A percentile compares a stretch with the other conserved stretches of the same genome.
Evolutionary conservation across 1,284 basidiomycete genomes (phyloP).

Genomic region (Garcileccinum viscosum): DNA sequence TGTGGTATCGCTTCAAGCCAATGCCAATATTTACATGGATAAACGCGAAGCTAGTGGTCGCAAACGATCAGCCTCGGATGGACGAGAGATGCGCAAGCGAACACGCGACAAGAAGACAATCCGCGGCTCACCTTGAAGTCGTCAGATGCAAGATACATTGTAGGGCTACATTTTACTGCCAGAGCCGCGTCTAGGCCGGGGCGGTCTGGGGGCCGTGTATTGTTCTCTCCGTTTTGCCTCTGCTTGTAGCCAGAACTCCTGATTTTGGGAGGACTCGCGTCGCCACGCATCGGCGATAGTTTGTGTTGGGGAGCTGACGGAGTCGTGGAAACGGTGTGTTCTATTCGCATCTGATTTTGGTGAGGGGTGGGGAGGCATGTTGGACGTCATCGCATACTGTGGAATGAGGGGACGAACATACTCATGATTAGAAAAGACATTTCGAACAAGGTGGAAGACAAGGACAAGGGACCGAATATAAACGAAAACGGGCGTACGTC

Average conservation of each 20-base stretch:
- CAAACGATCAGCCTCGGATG: conserved; percentile 12
- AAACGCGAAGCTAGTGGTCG: conserved; percentile 30
- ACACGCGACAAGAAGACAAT: background rate
- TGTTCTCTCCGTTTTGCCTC: conserved; percentile 54
- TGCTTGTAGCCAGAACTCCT: conserved; percentile 62
- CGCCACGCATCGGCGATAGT: conserved; percentile 72
- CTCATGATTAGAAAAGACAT: conserved; percentile 36
- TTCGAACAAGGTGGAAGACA: background rate
- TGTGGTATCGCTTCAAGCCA: conserved; percentile 25
- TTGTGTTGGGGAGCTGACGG: conserved; percentile 56
- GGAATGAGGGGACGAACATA: conserved; percentile 30
- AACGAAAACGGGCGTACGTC: conserved; percentile 43
- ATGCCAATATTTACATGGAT: conserved; percentile 39
- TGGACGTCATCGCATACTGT: conserved; percentile 53
- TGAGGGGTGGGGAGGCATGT: conserved; percentile 35
- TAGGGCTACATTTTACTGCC: conserved; percentile 52
- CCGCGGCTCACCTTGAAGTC: conserved; percentile 16
- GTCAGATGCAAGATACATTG: conserved; percentile 16
- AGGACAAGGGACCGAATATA: conserved; percentile 29
- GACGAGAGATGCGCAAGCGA: background rate
- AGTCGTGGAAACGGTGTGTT: conserved; percentile 39
- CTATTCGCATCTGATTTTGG: conserved; percentile 45
- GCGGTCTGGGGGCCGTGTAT: conserved; percentile 42
- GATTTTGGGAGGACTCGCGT: conserved; percentile 59
- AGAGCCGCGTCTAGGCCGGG: conserved; percentile 40